Base-by-base conservation (phyloP, 2,329 filamentous ascomycete genomes). In the Pseudogymnoascus sp. region DNA sequence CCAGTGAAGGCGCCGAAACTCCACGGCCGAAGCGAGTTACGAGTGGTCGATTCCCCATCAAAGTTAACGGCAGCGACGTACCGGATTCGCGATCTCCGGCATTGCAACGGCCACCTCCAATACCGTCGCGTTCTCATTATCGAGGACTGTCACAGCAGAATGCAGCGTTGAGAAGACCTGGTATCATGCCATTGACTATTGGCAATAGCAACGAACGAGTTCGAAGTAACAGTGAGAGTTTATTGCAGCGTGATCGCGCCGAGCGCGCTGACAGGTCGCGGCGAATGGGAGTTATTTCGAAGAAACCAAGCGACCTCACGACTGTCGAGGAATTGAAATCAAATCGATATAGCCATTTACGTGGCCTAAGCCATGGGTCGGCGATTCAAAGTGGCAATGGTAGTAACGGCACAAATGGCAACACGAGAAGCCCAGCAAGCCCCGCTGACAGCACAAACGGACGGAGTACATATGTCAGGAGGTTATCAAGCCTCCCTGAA, bases 51-150 rank as follows among this genome's bases (percentile, higher is more conserved):
- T 88, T 88, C 67, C 85, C 85, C 1, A 84, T 88, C 70, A 87
- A 86, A 69, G 88, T 91, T 61, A 91, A 89, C 71, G 87, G 88
- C 14, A 82, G 85, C 59, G 91, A 94, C 63, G 77, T 87, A 3
- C 77, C 83, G 37, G 85, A 88, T 67, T 77, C 84, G 47, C 84
- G 85, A 66, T 93, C 89, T 3, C 90, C 89, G 12, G 85, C 81
- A 38, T 75, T 84, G 10, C 78, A 80, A 18, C 84, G 88, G 35
- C 82, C 89, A 28, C 91, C 92, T 2, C 89, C 90, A 0, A 90
- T 96, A 65, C 91, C 91, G 0, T 84, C 84, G 4, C 84, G 89
- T 65, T 94, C 91, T 2, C 92, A 96, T 73, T 91, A 90, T 68
- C 86, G 92, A 31, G 86, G 86, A 1, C 77, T 88, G 3, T 91